phyloP scores from a whole-genome alignment of 1,284 basidiomycete species.

The Marasmius oreades region DNA sequence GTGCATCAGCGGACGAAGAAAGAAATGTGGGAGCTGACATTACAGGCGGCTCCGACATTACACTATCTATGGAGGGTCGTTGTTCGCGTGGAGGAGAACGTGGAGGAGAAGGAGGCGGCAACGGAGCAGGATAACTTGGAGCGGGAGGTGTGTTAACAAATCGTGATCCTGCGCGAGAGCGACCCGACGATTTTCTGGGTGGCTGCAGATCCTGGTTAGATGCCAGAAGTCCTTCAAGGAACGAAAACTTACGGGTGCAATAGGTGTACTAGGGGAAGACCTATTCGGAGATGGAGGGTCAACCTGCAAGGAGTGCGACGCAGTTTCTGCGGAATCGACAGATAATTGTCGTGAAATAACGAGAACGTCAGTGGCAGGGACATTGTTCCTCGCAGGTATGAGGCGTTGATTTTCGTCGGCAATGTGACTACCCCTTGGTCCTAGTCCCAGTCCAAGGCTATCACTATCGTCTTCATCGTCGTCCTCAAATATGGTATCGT shows the following conservation, averaged over 20 bases:
- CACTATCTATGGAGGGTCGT: slow-evolving; percentile 11
- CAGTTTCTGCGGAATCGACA: slow-evolving; percentile 20
- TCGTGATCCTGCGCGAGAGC: neutral
- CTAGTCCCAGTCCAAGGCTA: neutral
- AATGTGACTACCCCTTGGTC: neutral
- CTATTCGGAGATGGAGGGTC: neutral
- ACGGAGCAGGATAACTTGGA: slow-evolving; percentile 25
- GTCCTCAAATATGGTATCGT: slow-evolving; percentile 9
- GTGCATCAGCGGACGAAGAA: neutral
- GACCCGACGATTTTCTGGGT: neutral
- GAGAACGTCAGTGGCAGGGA: slow-evolving; percentile 25
- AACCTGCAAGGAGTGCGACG: slow-evolving; percentile 12
- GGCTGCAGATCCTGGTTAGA: neutral
- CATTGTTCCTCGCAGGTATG: slow-evolving; percentile 10
- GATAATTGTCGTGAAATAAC: slow-evolving; percentile 19
- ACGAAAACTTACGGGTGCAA: neutral
- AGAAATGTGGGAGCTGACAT: neutral
- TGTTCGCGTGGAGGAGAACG: slow-evolving; percentile 12
- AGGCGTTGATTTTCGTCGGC: slow-evolving; percentile 13
- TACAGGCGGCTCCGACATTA: slow-evolving; percentile 4
- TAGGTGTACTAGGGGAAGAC: slow-evolving; percentile 4
- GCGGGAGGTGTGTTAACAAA: slow-evolving; percentile 23
- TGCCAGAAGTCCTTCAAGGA: neutral
- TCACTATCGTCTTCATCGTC: slow-evolving; percentile 12
- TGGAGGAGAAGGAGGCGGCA: slow-evolving; percentile 19